Conservation (phyloP, 805 yeast genomes). For the Ogataea trehaloabstinens region DNA sequence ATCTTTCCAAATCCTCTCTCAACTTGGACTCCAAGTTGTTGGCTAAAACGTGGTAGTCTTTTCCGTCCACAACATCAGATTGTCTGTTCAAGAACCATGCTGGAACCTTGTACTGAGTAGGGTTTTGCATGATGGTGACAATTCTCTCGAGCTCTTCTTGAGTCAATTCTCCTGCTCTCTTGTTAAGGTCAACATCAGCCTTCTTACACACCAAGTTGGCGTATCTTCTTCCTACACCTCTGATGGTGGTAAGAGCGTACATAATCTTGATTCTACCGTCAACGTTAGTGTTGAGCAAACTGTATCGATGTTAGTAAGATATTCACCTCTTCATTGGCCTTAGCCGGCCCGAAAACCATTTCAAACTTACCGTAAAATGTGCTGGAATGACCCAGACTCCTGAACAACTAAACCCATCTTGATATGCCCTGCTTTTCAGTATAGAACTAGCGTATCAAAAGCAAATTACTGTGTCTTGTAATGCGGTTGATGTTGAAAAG, state of each 20-base stretch:
- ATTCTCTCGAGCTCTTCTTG: slow-evolving; percentile 99
- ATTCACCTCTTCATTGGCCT: too few relatives aligned
- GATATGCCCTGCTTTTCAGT: slow-evolving; percentile 5
- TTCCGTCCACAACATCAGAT: slow-evolving; percentile 97
- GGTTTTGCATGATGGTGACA: slow-evolving; percentile 99
- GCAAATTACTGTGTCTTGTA: too few relatives aligned
- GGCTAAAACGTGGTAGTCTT: slow-evolving; percentile 98
- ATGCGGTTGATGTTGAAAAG: too few relatives aligned
- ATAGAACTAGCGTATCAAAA: too few relatives aligned
- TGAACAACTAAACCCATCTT: slow-evolving; percentile 67
- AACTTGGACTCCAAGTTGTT: slow-evolving; percentile 98
- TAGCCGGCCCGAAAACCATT: too few relatives aligned
- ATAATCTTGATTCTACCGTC: slow-evolving; percentile 99
- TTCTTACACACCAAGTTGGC: slow-evolving; percentile 99
- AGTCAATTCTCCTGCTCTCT: slow-evolving; percentile 99
- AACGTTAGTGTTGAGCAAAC: slow-evolving; percentile 99
- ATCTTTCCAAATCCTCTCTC: slow-evolving; percentile 99
- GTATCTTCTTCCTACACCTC: slow-evolving; percentile 99
- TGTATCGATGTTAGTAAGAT: slow-evolving; percentile 43
- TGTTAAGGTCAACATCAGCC: slow-evolving; percentile 97
- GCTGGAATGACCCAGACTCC: slow-evolving; percentile 99
- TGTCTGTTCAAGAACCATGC: slow-evolving; percentile 99
- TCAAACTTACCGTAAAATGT: slow-evolving; percentile 94
- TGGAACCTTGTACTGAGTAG: slow-evolving; percentile 98
- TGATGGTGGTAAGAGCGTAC: slow-evolving; percentile 99